Conservation (phyloP, 768 basidiomycete genomes). For the Boletus rex-veris region DNA sequence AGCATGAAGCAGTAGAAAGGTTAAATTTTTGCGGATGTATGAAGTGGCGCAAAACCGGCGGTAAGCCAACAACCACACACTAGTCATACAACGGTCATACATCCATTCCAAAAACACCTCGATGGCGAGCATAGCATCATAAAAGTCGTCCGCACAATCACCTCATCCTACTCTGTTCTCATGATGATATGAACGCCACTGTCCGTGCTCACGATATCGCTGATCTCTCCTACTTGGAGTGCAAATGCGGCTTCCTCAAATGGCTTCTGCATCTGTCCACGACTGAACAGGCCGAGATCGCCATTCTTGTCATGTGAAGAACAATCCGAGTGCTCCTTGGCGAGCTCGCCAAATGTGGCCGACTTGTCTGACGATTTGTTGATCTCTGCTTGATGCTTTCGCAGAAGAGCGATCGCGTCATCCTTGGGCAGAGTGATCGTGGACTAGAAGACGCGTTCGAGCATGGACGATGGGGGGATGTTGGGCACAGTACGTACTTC, state of each 20-base stretch:
- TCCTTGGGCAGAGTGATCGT: conserved; percentile 85
- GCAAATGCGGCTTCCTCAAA: conserved; percentile 88
- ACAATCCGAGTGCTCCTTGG: conserved; percentile 80
- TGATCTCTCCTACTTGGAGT: conserved; percentile 71
- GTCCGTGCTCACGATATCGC: conserved; percentile 81
- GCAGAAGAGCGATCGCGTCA: conserved; percentile 82
- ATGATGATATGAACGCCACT: conserved; percentile 94
- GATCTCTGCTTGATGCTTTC: conserved; percentile 61
- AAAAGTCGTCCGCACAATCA: conserved; percentile 19
- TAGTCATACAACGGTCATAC: background rate
- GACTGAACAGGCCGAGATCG: conserved; percentile 84
- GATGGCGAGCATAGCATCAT: background rate
- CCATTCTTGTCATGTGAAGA: conserved; percentile 79
- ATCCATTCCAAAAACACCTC: background rate
- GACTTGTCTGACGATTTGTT: conserved; percentile 37
- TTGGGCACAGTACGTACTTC: conserved; percentile 47
- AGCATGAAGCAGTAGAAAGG: too few species aligned
- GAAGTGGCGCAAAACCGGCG: too few species aligned
- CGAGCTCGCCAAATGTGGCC: conserved; percentile 74
- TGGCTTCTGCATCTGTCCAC: conserved; percentile 93
- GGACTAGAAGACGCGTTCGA: conserved; percentile 35
- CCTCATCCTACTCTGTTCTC: conserved; percentile 60
- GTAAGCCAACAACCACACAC: background rate
- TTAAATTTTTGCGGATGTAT: too few species aligned
- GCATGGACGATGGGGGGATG: background rate